phyloP scores from a whole-genome alignment of 2,329 filamentous ascomycete genomes.

The Cladosporium cucumerinum region DNA sequence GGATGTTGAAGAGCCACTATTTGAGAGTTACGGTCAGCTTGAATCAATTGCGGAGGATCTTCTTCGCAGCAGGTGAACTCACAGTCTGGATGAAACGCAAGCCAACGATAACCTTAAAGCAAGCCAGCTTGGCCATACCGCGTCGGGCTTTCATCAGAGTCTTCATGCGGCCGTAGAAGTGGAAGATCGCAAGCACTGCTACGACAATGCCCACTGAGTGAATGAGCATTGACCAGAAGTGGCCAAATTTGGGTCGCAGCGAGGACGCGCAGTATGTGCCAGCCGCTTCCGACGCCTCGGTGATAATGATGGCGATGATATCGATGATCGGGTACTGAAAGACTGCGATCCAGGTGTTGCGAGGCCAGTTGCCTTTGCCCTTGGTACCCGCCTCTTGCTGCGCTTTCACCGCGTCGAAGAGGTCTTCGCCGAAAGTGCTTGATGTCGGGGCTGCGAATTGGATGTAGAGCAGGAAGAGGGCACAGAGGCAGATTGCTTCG shows the following conservation, averaged over 20 bases:
- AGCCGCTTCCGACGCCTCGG: slow-evolving; percentile 25
- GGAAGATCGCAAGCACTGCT: slow-evolving; percentile 26
- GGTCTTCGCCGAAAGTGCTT: slow-evolving; percentile 23
- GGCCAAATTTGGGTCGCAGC: slow-evolving; percentile 22
- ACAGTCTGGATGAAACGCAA: slow-evolving; percentile 27
- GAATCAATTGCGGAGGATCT: too few relatives aligned
- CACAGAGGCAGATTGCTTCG: slow-evolving; percentile 30
- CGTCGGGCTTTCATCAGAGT: slow-evolving; percentile 22
- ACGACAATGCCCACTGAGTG: slow-evolving; percentile 23
- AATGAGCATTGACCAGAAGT: slow-evolving; percentile 26
- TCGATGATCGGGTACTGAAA: slow-evolving; percentile 31
- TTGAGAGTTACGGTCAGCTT: background rate
- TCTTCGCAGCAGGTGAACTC: background rate
- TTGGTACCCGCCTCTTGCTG: slow-evolving; percentile 19
- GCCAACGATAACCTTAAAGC: slow-evolving; percentile 32
- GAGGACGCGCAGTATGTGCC: slow-evolving; percentile 27
- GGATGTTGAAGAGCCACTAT: slow-evolving; percentile 27
- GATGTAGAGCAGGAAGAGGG: slow-evolving; percentile 29
- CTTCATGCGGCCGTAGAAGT: slow-evolving; percentile 28
- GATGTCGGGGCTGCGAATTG: slow-evolving; percentile 26
- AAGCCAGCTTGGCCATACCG: slow-evolving; percentile 26
- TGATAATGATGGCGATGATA: slow-evolving; percentile 23
- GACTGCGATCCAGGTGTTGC: slow-evolving; percentile 28
- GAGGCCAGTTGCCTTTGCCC: slow-evolving; percentile 19
- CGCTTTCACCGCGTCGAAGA: slow-evolving; percentile 23